Percentiles rank a stretch among this genome's conserved stretches.
Conservation (phyloP, 768 basidiomycete genomes). For the Lactarius sanguifluus region DNA sequence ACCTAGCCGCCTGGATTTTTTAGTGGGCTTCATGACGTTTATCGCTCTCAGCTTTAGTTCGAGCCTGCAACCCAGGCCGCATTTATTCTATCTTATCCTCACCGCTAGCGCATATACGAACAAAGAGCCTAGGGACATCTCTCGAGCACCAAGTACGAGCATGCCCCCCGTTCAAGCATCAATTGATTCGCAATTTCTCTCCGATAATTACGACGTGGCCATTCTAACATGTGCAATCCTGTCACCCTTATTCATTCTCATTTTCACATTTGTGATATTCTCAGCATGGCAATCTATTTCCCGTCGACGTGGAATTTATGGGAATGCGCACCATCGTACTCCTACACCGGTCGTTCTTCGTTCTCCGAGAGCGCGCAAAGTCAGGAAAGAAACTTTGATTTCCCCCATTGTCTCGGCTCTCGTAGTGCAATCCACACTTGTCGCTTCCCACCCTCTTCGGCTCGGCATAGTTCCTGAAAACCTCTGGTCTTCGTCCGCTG, state of each 20-base stretch:
- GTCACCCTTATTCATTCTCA: constrained; percentile 3
- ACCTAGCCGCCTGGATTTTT: constrained; percentile 8
- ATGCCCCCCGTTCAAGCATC: constrained; percentile 22
- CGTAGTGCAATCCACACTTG: constrained; percentile 18
- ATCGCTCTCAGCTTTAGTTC: background rate
- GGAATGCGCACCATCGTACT: background rate
- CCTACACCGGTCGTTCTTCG: background rate
- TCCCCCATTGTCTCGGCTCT: constrained; percentile 18
- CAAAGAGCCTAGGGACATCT: background rate
- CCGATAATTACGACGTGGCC: background rate
- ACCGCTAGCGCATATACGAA: background rate
- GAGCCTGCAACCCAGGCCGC: background rate
- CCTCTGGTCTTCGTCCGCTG: background rate
- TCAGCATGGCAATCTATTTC: background rate
- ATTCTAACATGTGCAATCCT: constrained; percentile 5
- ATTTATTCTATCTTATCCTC: background rate
- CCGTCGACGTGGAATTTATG: constrained; percentile 4
- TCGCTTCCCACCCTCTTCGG: constrained; percentile 21
- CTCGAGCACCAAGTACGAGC: background rate
- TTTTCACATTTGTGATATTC: constrained; percentile 3
- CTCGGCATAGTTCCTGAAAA: constrained; percentile 8
- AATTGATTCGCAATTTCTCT: constrained; percentile 1
- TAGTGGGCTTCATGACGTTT: background rate
- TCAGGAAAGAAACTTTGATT: constrained; percentile 4
- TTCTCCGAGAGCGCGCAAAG: background rate